Evolutionary conservation across 192 early-diverging fungal species (phyloP).

Genomic region (Funneliformis geosporum): DNA sequence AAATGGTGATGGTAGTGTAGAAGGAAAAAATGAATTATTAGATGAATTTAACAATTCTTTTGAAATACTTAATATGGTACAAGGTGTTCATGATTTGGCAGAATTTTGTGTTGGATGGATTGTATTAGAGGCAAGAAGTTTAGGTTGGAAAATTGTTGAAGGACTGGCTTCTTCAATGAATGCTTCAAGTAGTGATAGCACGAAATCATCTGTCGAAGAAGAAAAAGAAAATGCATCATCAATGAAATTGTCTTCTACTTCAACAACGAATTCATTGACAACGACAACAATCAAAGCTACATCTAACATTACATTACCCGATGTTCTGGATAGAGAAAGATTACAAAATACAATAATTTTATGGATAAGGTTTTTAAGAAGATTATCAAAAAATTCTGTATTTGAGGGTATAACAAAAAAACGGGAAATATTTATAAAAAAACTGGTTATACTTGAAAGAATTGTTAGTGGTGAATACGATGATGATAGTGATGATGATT

Average conservation of each 20-base stretch:
- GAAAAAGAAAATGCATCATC: slow-evolving; percentile 17
- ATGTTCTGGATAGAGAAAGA: slow-evolving; percentile 3
- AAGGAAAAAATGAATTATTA: too few relatives aligned
- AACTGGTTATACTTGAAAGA: not conserved
- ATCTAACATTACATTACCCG: not conserved
- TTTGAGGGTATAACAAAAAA: slow-evolving; percentile 12
- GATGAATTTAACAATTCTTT: not conserved
- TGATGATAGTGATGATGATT: not conserved
- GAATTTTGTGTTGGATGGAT: slow-evolving; percentile 35
- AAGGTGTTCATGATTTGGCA: slow-evolving; percentile 24
- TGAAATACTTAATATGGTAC: not conserved
- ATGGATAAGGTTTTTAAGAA: slow-evolving; percentile 19
- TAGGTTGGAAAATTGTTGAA: slow-evolving; percentile 30
- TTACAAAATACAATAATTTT: not conserved
- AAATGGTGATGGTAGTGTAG: not conserved
- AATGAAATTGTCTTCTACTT: too few relatives aligned
- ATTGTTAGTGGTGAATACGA: slow-evolving; percentile 5
- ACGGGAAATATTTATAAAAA: slow-evolving; percentile 17
- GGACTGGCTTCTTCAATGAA: not conserved
- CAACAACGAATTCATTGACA: not conserved
- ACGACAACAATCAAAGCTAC: not conserved
- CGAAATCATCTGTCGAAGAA: not conserved
- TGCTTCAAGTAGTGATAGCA: not conserved
- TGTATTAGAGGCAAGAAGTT: slow-evolving; percentile 23
- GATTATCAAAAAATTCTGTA: slow-evolving; percentile 9